phyloP scores from a whole-genome alignment of 176 grass and related monocot species.

The Chloris gayana region DNA sequence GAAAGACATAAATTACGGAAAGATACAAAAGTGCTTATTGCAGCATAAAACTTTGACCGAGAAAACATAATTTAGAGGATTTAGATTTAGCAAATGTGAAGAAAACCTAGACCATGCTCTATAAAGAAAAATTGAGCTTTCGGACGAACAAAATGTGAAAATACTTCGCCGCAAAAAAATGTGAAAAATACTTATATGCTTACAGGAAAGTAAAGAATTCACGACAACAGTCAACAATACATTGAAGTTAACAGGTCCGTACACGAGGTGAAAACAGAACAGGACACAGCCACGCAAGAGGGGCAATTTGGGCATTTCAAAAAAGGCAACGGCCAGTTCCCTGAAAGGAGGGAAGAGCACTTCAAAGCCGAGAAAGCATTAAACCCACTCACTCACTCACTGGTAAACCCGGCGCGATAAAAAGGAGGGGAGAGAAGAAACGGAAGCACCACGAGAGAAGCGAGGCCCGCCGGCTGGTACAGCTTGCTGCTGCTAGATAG shows the following conservation, averaged over 20 bases:
- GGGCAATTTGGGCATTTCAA: constrained; percentile 45
- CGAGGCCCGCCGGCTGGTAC: not conserved
- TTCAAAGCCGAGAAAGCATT: constrained; percentile 37
- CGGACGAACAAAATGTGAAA: not conserved
- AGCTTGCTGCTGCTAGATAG: not conserved
- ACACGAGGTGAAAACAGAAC: not conserved
- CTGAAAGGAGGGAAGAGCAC: constrained; percentile 22
- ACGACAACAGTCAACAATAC: not conserved
- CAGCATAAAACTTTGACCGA: too few species aligned
- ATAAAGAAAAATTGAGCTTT: not conserved
- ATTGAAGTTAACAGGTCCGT: not conserved
- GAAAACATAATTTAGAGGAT: too few species aligned
- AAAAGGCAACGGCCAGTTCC: constrained; percentile 65
- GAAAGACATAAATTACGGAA: too few species aligned
- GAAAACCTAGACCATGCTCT: too few species aligned
- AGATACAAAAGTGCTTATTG: too few species aligned
- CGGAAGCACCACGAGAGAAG: constrained; percentile 6
- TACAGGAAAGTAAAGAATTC: not conserved
- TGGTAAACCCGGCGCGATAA: constrained; percentile 30
- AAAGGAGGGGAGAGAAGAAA: not conserved
- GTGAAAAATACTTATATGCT: not conserved
- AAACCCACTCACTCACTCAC: not conserved
- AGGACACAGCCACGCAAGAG: not conserved
- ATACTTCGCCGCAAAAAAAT: too few species aligned
- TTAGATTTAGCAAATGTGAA: too few species aligned